Percentiles rank a stretch among this genome's conserved stretches.
These are phyloP conservation scores for Alternaria burnsii DNA, from an alignment of 2,329 filamentous ascomycete species.

Conservation along the genomic window DNA sequence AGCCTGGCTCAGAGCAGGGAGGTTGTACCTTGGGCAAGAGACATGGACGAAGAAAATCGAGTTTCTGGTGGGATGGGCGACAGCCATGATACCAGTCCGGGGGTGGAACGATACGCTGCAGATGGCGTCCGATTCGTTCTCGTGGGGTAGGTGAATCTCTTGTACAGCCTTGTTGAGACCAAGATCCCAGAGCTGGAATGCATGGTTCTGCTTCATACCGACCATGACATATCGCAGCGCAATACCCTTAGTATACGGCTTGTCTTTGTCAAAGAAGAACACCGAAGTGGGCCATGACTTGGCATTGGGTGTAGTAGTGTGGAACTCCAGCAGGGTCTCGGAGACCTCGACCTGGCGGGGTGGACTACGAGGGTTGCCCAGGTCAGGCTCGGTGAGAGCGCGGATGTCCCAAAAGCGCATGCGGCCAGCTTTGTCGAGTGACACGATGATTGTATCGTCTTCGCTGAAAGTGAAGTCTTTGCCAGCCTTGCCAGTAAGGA, in stretches of 20 bases:
- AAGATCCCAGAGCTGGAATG: constrained; percentile 97
- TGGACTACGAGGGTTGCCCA: constrained; percentile 53
- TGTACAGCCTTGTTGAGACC: constrained; percentile 94
- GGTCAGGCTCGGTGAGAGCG: constrained; percentile 67
- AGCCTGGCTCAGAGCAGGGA: constrained; percentile 83
- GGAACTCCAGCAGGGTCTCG: constrained; percentile 84
- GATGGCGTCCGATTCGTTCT: constrained; percentile 95
- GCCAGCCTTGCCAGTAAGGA: constrained; percentile 95
- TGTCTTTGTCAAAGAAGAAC: constrained; percentile 93
- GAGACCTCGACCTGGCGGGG: constrained; percentile 75
- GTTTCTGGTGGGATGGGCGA: constrained; percentile 96
- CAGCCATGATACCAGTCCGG: constrained; percentile 87
- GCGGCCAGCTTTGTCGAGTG: constrained; percentile 93
- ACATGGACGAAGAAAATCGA: constrained; percentile 97
- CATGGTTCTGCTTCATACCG: constrained; percentile 99
- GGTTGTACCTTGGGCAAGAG: constrained; percentile 90
- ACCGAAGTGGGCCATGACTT: constrained; percentile 98
- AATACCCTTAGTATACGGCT: constrained; percentile 87
- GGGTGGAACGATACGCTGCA: constrained; percentile 97
- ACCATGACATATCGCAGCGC: constrained; percentile 95
- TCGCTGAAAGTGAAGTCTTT: constrained; percentile 99
- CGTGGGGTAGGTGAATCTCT: constrained; percentile 94
- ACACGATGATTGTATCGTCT: constrained; percentile 92
- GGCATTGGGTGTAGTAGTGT: constrained; percentile 84
- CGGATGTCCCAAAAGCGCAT: constrained; percentile 99